A percentile compares a stretch with the other conserved stretches of the same genome.
phyloP scores from a whole-genome alignment of 495 filamentous ascomycete species.

The Trichoderma erinaceum region DNA sequence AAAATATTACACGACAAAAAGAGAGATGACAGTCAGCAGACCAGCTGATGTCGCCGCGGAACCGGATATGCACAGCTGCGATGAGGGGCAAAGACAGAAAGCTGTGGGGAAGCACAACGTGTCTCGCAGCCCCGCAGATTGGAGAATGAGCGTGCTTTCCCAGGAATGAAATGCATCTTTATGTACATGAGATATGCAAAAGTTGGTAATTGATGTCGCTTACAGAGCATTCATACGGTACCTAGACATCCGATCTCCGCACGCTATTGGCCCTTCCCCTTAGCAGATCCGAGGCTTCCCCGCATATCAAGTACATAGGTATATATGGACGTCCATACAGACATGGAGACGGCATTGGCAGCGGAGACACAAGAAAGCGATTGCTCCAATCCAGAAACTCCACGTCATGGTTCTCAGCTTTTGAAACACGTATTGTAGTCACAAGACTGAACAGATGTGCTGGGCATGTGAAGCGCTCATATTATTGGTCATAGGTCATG shows the following conservation, averaged over 20 bases:
- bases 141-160: background rate
- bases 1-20: background rate
- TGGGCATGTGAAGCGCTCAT: too few species aligned
- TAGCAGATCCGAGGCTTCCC: too few species aligned
- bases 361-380: background rate
- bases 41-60: background rate
- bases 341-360: background rate
- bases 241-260: too few species aligned
- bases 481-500: too few species aligned
- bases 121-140: background rate
- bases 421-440: background rate
- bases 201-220: too few species aligned
- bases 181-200: too few species aligned
- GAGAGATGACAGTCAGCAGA: background rate
- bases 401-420: background rate
- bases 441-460: background rate
- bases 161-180: background rate
- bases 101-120: slow-evolving; percentile 2
- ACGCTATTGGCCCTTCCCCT: too few species aligned
- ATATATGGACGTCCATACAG: too few species aligned
- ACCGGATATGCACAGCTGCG: background rate
- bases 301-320: too few species aligned
- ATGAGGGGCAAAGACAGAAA: background rate
- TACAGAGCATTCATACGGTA: too few species aligned
- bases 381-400: slow-evolving; percentile 3